Percentiles rank a stretch among this genome's conserved stretches.
These are phyloP conservation scores for Mortierella sp. DNA, from an alignment of 371 early-diverging fungal genomes.

Conservation along the genomic window DNA sequence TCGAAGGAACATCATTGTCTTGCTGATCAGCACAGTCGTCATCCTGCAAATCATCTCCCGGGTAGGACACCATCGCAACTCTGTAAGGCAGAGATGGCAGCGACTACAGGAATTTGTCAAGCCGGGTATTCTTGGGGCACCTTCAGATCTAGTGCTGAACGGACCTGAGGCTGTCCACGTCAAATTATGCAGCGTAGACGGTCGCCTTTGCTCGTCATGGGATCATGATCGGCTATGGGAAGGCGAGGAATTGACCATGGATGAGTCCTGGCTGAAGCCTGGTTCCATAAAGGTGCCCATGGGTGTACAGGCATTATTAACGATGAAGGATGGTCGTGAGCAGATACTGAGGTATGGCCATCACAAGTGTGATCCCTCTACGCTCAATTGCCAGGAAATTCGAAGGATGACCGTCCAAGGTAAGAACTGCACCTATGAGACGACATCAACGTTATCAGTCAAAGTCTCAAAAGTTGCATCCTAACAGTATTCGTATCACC, in stretches of 20 bases:
- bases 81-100: slow-evolving; percentile 25
- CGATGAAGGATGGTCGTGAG: slow-evolving; percentile 10
- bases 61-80: slow-evolving; percentile 8
- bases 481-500: not conserved
- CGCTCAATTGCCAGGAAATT: slow-evolving; percentile 23
- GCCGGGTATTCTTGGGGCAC: slow-evolving; percentile 35
- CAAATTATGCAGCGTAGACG: slow-evolving; percentile 27
- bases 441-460: too few relatives aligned
- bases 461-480: too few relatives aligned
- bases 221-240: slow-evolving; percentile 20
- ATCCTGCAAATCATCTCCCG: slow-evolving; percentile 18
- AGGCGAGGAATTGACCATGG: slow-evolving; percentile 18
- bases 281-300: slow-evolving; percentile 35
- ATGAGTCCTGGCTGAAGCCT: slow-evolving; percentile 39
- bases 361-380: slow-evolving; percentile 19
- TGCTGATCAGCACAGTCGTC: slow-evolving; percentile 21
- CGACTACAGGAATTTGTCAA: slow-evolving; percentile 11
- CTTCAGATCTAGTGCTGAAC: slow-evolving; percentile 23
- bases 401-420: slow-evolving; percentile 29
- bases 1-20: slow-evolving; percentile 18
- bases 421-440: not conserved
- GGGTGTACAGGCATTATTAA: slow-evolving; percentile 27
- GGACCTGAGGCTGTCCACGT: slow-evolving; percentile 10
- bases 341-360: slow-evolving; percentile 24
- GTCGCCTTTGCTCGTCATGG: slow-evolving; percentile 37